Evolutionary conservation across 306 rosid species (phyloP), one percentile per base, ranked within the genome.

Genomic region (Herpetospermum pedunculosum): DNA sequence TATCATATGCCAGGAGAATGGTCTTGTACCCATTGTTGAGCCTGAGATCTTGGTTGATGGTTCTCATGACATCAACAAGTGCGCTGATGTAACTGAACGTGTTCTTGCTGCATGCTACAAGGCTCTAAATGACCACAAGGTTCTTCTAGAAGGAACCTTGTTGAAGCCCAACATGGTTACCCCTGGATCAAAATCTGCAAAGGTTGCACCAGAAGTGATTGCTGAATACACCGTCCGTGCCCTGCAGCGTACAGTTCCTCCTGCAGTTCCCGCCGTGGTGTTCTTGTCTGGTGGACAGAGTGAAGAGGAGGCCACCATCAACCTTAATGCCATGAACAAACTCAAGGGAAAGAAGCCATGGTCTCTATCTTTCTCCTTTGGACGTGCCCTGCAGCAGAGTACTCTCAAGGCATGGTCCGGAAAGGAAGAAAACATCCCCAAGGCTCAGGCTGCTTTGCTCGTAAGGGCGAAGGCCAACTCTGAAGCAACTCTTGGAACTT

Each of bases 91-190:
- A 16, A 90, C 91, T 0, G 92, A 90, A 44, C 96, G 89, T 1
- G 96, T 90, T 46, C 91, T 88, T 34, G 91, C 96, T n/a, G 92
- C 96, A 25, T 88, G 92, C 85, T 90, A 90, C 89, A 90, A 90
- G 83, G 96, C 96, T 69, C 80, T 90, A 6, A 90, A 79, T 16
- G 92, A 90, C 75, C 92, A 88, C 77, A 85, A 88, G 70, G 96
- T 86, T 54, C 89, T 90, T 21, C 89, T 90, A 1, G 96, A 90
- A 81, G 96, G 96, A 9, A 84, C 91, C 57, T 77, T 90, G 15
- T 84, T 90, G 89, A 90, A 90, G 81, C 96, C 96, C 25, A 90
- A 90, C 88, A 90, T 90, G 96, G 92, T 90, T 68, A 90, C 92
- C 68, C 96, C 92, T 0, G 96, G 96, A 59, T 90, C 96, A 2